These are phyloP conservation scores for Phytophthora pluvialis DNA, from an alignment of 352 stramenopile genomes.

Conservation along the genomic window DNA sequence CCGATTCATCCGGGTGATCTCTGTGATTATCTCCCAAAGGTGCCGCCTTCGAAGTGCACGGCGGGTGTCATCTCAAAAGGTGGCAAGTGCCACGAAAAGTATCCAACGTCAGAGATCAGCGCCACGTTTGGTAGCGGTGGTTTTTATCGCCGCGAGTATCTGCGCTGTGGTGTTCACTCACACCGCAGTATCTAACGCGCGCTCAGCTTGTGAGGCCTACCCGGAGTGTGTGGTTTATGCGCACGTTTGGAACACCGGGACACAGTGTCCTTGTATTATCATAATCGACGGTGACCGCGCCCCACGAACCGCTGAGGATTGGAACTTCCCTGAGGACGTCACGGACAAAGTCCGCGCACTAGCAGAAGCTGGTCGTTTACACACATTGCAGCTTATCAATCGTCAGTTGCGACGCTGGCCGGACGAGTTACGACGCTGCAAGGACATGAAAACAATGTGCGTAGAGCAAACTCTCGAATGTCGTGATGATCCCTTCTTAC, in stretches of 20 bases:
- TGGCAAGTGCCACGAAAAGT: background rate
- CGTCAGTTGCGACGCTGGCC: constrained; percentile 25
- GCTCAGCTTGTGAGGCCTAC: constrained; percentile 15
- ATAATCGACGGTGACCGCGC: constrained; percentile 35
- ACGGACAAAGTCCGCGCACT: constrained; percentile 19
- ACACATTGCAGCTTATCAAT: constrained; percentile 37
- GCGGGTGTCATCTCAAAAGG: background rate
- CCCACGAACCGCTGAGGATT: constrained; percentile 28
- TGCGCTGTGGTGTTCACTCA: constrained; percentile 17
- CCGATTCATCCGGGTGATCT: constrained; percentile 36
- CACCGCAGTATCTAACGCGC: constrained; percentile 7
- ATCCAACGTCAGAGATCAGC: constrained; percentile 19
- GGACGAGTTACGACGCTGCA: constrained; percentile 28
- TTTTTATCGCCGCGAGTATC: constrained; percentile 17
- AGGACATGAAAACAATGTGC: constrained; percentile 21
- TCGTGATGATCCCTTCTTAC: too few species aligned
- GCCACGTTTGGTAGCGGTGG: constrained; percentile 5
- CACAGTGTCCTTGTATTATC: constrained; percentile 32
- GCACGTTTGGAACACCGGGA: constrained; percentile 16
- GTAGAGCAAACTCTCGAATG: background rate
- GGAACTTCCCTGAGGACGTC: constrained; percentile 32
- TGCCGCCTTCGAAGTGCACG: background rate
- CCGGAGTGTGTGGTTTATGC: constrained; percentile 32
- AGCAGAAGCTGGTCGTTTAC: constrained; percentile 23
- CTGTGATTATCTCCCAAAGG: constrained; percentile 10